Base-by-base conservation (phyloP, 768 basidiomycete species). In the Lactarius sanguifluus region DNA sequence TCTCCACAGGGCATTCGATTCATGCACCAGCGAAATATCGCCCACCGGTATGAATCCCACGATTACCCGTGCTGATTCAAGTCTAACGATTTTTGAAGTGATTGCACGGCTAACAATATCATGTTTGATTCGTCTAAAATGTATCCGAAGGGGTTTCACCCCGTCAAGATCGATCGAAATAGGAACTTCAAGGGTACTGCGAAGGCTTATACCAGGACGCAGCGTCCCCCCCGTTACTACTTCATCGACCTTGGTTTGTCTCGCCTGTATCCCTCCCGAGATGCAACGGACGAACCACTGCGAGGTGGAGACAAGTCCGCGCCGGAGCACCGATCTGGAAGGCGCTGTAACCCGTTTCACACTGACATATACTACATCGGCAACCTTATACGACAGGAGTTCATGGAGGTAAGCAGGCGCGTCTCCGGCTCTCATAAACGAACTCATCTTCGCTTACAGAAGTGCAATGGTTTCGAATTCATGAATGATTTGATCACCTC, bases 291-390 rank as follows among this genome's bases (percentile, higher is more conserved):
- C 36, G 52, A 66, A 3, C 74, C 77, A 0, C 73, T 81, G 2
- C 68, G 70, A 8, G 83, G 81, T 0, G 81, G 78, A 5, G 83
- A 86, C 71, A 77, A 76, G 59, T 73, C 79, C 0, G 75, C 77
- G 1, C 78, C 78, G 2, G 78, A 79, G 62, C 76, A 75, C 52
- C 68, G 69, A 9, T 69, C 54, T 4, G 4, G 28, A 23, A 3
- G 7, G 16, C 70, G 67, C 1, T 71, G 65, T 45, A 72, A 79
- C 55, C 77, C 78, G 5, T 79, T 78, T 64, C 72, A 74, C 15
- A 76, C 74, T 1, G 79, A 80, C 45, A 67, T 78, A 20, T 79
- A 78, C 62, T 75, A 73, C 32, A 38, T 79, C 23, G 79, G 76
- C 4, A 78, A 79, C 52, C 34, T 75, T 18, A 75, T 80, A 23